Base-by-base conservation (phyloP, 768 basidiomycete genomes). In the Hortiboletus campestris region DNA sequence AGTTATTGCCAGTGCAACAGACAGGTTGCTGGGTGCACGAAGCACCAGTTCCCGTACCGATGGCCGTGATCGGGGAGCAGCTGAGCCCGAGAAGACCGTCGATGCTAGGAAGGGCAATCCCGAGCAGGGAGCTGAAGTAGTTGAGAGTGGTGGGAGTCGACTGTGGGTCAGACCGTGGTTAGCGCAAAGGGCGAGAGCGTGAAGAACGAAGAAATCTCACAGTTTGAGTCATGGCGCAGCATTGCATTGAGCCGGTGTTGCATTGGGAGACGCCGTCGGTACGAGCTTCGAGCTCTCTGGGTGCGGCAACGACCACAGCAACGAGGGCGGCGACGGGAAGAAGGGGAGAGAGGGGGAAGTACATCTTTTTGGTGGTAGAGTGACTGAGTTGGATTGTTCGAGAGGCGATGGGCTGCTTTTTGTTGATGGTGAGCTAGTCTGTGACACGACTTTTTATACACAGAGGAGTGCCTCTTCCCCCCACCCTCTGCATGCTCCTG, bases 381-480 rank as follows among this genome's bases (percentile, higher is more conserved):
- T 25, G 25, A 25, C 25, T 25, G 6, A 6, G 25, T 25, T 25
- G 25, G 25, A 25, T 25, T 25, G 6, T 3, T 25, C 25, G 25
- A 25, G 25, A 25, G 25, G 38, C 28, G 16, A 40, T 40, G 38
- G n/a, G 31, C 19, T 19, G 13, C 29, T 19, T 39, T 53, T 49
- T 11, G 19, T 32, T 49, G 51, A 41, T 41, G 43, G 10, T 51
- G 32, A 39, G 7, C 1, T 10, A 12, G 6, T 29, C 13, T 31
- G 6, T 4, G 5, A 28, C 25, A 4, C 7, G 17, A 17, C 41
- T 16, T 57, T 57, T 61, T 64, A 64, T 64, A 61, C n/a, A n/a
- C 41, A 4, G 29, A 32, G 31, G 13, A 25, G 11, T 7, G 6
- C 32, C 9, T 31, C 19, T 32, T 17, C 25, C 38, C 25, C 19